These are phyloP conservation scores for Russula abietina DNA, from an alignment of 768 basidiomycete genomes.

Conservation along the genomic window DNA sequence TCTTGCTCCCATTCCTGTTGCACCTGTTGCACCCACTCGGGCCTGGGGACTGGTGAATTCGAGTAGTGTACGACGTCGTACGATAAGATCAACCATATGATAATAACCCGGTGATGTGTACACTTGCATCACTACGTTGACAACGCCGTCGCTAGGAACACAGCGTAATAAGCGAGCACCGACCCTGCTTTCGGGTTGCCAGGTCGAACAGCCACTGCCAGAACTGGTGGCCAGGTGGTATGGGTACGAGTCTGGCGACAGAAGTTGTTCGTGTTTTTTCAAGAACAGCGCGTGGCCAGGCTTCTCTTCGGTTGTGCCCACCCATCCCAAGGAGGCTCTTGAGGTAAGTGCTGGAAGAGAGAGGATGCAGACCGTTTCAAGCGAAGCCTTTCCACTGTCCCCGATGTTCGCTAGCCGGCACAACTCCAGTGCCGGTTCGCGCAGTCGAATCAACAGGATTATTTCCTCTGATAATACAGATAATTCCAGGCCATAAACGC, in stretches of 20 bases:
- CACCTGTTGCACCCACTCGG: too few relatives aligned
- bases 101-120: neutral
- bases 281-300: constrained; percentile 14
- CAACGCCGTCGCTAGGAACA: constrained; percentile 7
- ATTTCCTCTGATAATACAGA: constrained; percentile 10
- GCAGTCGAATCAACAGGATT: constrained; percentile 6
- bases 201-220: neutral
- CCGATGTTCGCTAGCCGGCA: too few relatives aligned
- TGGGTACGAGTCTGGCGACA: neutral
- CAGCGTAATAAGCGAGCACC: neutral
- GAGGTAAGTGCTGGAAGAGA: neutral
- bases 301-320: constrained; percentile 4
- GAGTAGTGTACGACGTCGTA: too few relatives aligned
- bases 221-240: neutral
- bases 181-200: neutral
- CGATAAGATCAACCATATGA: constrained; percentile 7
- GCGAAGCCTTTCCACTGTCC: neutral
- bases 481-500: constrained; percentile 7
- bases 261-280: neutral
- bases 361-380: constrained; percentile 11
- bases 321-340: constrained; percentile 3
- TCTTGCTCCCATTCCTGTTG: too few relatives aligned
- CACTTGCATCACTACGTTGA: constrained; percentile 12
- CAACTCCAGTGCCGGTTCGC: too few relatives aligned
- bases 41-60: too few relatives aligned